These are phyloP conservation scores for Fusarium sp. DNA, from an alignment of 2,329 filamentous ascomycete genomes.

Conservation along the genomic window DNA sequence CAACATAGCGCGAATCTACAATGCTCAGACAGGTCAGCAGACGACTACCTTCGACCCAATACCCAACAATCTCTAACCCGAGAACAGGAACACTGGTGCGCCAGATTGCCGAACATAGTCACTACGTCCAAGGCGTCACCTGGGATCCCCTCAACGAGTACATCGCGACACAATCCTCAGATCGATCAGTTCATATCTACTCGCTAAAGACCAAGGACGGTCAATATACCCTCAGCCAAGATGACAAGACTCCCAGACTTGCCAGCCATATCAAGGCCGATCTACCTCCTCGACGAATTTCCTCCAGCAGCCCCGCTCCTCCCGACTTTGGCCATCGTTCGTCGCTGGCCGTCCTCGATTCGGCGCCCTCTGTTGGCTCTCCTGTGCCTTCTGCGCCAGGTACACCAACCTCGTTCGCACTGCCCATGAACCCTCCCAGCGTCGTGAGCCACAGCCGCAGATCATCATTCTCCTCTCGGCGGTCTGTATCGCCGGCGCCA, in stretches of 20 bases:
- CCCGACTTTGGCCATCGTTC: conserved; percentile 81
- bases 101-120: conserved; percentile 96
- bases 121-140: conserved; percentile 97
- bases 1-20: conserved; percentile 97
- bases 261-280: conserved; percentile 87
- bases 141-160: conserved; percentile 99
- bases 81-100: conserved; percentile 75
- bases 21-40: conserved; percentile 84
- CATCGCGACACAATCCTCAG: conserved; percentile 97
- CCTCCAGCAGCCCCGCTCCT: conserved; percentile 92
- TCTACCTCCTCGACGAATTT: conserved; percentile 90
- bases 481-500: conserved; percentile 93
- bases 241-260: conserved; percentile 82
- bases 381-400: conserved; percentile 92
- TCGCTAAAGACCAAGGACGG: conserved; percentile 96
- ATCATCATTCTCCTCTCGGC: conserved; percentile 91
- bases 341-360: conserved; percentile 71
- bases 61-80: conserved; percentile 16
- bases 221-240: conserved; percentile 83
- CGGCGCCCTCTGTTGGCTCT: conserved; percentile 76
- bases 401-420: conserved; percentile 87
- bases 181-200: conserved; percentile 98
- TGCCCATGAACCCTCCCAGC: conserved; percentile 96
- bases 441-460: conserved; percentile 91
- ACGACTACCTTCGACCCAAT: not conserved